Evolutionary conservation across 83 land plant species (phyloP).

Genomic region (Thuja plicata): DNA sequence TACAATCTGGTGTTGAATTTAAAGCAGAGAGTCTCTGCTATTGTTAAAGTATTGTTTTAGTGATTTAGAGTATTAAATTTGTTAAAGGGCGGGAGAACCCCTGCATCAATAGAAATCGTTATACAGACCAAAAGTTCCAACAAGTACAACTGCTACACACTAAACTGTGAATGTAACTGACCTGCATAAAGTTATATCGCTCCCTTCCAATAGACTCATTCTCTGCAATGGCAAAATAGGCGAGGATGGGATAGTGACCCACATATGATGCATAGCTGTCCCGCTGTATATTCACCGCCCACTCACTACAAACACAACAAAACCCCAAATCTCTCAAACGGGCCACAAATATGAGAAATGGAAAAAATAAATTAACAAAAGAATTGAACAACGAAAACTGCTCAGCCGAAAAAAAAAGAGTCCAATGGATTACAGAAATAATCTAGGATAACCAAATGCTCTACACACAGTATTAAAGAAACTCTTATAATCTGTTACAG

Average conservation of each 20-base stretch:
- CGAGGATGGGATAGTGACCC: constrained; percentile 44
- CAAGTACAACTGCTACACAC: background rate
- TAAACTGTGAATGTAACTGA: constrained; percentile 2
- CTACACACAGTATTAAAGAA: background rate
- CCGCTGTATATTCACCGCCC: constrained; percentile 56
- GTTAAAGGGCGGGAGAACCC: too few relatives aligned
- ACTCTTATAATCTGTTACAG: too few relatives aligned
- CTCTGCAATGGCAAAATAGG: constrained; percentile 52
- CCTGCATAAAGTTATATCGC: constrained; percentile 52
- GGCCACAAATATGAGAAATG: background rate
- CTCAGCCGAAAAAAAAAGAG: background rate
- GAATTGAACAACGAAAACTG: background rate
- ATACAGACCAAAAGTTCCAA: too few relatives aligned
- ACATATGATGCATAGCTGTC: constrained; percentile 51
- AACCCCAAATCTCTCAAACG: background rate
- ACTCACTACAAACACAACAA: constrained; percentile 23
- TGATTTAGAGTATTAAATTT: too few relatives aligned
- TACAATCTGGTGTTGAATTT: too few relatives aligned
- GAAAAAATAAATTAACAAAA: background rate
- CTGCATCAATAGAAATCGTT: too few relatives aligned
- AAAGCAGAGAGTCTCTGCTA: too few relatives aligned
- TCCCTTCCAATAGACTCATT: constrained; percentile 56
- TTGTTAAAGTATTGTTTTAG: too few relatives aligned
- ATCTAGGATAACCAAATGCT: background rate
- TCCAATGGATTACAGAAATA: background rate